Evolutionary conservation across 2,329 filamentous ascomycete genomes (phyloP).

Genomic region (Exophiala oligosperma): DNA sequence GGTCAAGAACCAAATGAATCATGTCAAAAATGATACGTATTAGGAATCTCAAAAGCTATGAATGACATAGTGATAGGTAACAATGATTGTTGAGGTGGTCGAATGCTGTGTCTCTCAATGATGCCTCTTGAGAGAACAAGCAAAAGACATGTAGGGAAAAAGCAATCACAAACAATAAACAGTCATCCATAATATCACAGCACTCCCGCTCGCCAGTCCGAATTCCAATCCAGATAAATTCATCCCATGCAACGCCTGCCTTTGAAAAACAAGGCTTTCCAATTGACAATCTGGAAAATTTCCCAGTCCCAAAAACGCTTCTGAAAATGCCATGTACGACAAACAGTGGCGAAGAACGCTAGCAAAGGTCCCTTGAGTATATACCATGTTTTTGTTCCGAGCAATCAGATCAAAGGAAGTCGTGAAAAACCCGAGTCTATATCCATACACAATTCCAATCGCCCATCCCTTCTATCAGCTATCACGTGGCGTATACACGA

Average conservation of each 20-base stretch:
- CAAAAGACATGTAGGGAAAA: no score
- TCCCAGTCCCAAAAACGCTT: constrained; percentile 9
- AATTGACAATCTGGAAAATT: constrained; percentile 1
- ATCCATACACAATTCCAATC: constrained; percentile 4
- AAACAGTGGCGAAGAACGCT: constrained; percentile 9
- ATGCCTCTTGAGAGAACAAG: no score
- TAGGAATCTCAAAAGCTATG: neutral
- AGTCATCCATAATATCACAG: no score
- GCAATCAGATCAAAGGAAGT: neutral
- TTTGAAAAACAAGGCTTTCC: neutral
- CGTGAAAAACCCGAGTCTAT: constrained; percentile 14
- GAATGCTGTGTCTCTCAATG: no score
- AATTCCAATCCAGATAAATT: neutral
- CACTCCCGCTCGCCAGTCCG: no score
- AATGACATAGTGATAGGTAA: neutral
- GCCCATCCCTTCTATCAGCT: constrained; percentile 17
- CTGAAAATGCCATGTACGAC: constrained; percentile 22
- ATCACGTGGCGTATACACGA: constrained; percentile 4
- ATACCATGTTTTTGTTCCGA: constrained; percentile 2
- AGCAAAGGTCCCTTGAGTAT: constrained; percentile 12
- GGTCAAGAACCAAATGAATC: neutral
- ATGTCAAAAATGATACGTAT: neutral
- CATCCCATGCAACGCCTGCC: constrained; percentile 1
- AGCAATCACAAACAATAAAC: no score
- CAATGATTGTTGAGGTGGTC: neutral